Evolutionary conservation across 2,329 filamentous ascomycete genomes (phyloP), one percentile per base, ranked within the genome.

Genomic region (Parafenestella ontariensis): DNA sequence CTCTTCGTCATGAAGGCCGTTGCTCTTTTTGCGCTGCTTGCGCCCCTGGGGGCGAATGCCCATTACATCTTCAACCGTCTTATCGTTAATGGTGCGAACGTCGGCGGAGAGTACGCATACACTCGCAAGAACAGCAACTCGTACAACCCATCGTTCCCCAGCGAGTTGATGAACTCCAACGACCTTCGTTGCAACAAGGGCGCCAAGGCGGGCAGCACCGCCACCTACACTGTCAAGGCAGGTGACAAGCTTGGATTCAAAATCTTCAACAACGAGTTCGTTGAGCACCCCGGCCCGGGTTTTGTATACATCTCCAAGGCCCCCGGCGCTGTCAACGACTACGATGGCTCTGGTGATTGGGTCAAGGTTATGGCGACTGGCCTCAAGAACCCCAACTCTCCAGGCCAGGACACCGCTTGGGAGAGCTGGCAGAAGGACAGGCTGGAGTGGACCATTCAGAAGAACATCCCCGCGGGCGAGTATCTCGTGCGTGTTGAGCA

Each of bases 311-410:
- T 76, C 53, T 68, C 65, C 55, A 74, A 80, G 71, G 85, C 82
- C 52, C 80, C 89, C 58, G 85, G 88, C 74, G 88, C 86, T 71
- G 82, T 90, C 55, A 84, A 88, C 68, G 82, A 81, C 31, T 87
- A 89, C 66, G 89, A 92, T 75, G 87, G 88, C 61, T 83, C 88
- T 49, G 82, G 71, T n/a, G 71, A 72, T 42, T 76, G 73, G 73
- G 61, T 68, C 58, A 76, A 76, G 62, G 70, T 73, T 45, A 68
- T 68, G 52, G 63, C 73, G 58, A 66, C 57, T 34, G 72, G 69
- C 17, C 64, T 74, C 8, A 71, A 59, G 49, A 71, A 63, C 56
- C 64, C 60, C 44, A 60, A 55, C 52, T 34, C 34, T 20, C 62
- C 64, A 5, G 68, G 67, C 5, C 42, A 55, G 24, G 69, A 74